Conservation (phyloP, 208 protist species). For the Trypanosoma boissoni region DNA sequence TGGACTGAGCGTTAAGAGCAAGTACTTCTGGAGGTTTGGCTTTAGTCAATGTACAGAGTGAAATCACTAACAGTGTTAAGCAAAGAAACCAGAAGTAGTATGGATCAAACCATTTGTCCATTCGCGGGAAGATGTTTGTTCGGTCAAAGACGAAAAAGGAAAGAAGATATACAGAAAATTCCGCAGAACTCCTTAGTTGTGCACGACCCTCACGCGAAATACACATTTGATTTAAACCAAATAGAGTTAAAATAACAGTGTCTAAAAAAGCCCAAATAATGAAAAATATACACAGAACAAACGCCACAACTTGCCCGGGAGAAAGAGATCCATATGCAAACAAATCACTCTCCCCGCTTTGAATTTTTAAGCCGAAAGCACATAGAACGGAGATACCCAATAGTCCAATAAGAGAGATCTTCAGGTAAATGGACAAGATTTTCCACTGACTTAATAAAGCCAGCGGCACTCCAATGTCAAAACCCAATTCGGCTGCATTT, state of each 20-base stretch:
- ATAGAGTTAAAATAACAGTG: background rate
- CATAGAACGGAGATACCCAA: background rate
- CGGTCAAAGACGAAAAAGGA: conserved; percentile 37
- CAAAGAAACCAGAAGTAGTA: conserved; percentile 37
- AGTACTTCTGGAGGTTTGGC: conserved; percentile 3
- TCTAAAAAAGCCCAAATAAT: conserved; percentile 12
- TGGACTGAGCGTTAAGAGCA: conserved; percentile 1
- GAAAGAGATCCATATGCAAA: conserved; percentile 30
- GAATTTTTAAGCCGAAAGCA: background rate
- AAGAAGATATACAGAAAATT: conserved; percentile 31
- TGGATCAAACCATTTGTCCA: conserved; percentile 18
- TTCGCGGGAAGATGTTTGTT: conserved; percentile 26
- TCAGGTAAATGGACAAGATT: no score
- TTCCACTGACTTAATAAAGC: no score
- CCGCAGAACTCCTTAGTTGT: conserved; percentile 6
- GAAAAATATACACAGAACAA: conserved; percentile 24
- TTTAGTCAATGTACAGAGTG: conserved; percentile 25
- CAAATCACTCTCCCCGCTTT: background rate
- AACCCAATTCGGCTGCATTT: background rate
- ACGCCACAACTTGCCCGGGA: conserved; percentile 23
- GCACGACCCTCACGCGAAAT: background rate
- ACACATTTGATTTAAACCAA: background rate
- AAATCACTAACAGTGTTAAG: conserved; percentile 16
- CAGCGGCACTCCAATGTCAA: background rate
- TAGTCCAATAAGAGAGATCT: background rate